These are phyloP conservation scores for Coemansia sp. DNA, from an alignment of 192 early-diverging fungal genomes.

Conservation along the genomic window DNA sequence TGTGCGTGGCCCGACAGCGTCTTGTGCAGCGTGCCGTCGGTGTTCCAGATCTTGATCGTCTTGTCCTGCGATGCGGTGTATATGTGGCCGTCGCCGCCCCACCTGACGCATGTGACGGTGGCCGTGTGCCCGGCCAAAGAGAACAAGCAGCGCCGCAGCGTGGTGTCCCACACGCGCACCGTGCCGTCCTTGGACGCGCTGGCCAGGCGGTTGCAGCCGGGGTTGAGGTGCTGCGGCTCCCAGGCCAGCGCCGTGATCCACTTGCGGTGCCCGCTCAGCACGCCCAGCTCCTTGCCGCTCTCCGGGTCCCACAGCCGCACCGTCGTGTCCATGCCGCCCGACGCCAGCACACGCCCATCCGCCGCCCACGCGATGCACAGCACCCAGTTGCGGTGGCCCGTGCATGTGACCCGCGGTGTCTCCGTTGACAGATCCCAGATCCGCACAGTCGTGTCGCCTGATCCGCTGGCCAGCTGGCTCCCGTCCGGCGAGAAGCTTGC, in stretches of 20 bases:
- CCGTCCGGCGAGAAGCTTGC: constrained; percentile 92
- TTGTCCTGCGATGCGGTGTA: constrained; percentile 94
- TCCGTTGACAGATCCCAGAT: constrained; percentile 98
- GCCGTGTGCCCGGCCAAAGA: constrained; percentile 88
- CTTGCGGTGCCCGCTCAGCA: constrained; percentile 81
- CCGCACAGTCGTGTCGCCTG: constrained; percentile 90
- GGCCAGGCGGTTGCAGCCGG: constrained; percentile 75
- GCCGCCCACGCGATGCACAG: constrained; percentile 92
- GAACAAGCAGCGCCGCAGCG: constrained; percentile 67
- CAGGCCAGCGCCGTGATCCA: constrained; percentile 89
- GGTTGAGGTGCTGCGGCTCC: constrained; percentile 90
- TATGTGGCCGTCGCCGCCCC: constrained; percentile 93
- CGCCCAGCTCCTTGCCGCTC: constrained; percentile 76
- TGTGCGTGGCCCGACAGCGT: constrained; percentile 91
- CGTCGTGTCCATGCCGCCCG: constrained; percentile 92
- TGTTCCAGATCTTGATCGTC: constrained; percentile 93
- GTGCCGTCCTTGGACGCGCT: constrained; percentile 92
- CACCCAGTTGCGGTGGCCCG: constrained; percentile 91
- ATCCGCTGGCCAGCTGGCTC: constrained; percentile 88
- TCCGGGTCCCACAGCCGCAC: constrained; percentile 89
- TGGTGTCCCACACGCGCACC: constrained; percentile 90
- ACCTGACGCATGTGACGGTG: constrained; percentile 90
- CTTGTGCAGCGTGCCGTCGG: constrained; percentile 78
- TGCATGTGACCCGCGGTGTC: constrained; percentile 84
- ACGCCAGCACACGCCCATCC: constrained; percentile 78